Evolutionary conservation across 2,329 filamentous ascomycete species (phyloP).

Genomic region (Xylariomycetidae sp.): DNA sequence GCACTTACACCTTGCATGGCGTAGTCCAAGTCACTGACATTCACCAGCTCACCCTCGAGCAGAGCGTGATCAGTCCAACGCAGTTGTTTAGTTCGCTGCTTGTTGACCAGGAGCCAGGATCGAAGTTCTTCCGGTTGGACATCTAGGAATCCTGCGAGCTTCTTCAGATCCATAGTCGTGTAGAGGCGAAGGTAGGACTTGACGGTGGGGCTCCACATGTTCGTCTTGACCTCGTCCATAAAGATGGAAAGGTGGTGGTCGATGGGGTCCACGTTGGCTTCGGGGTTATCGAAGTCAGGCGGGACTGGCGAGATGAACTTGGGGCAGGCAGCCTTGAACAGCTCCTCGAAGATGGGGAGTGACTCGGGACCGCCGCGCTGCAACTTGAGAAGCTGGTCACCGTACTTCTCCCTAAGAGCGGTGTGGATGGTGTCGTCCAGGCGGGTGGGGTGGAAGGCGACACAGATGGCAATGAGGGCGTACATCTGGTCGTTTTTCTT

Average conservation of each 20-base stretch:
- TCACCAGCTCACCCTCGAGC: constrained; percentile 87
- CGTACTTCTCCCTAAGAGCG: constrained; percentile 96
- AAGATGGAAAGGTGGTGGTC: constrained; percentile 97
- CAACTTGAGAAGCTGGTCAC: constrained; percentile 93
- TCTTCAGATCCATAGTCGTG: constrained; percentile 98
- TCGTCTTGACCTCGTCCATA: constrained; percentile 99
- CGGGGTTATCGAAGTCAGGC: constrained; percentile 95
- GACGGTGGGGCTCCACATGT: constrained; percentile 95
- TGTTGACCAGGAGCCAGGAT: constrained; percentile 92
- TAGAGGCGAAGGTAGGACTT: constrained; percentile 99
- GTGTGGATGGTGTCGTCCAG: constrained; percentile 99
- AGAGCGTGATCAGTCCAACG: constrained; percentile 89
- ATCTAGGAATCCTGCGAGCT: constrained; percentile 94
- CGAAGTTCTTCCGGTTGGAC: constrained; percentile 94
- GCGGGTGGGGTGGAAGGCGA: constrained; percentile 93
- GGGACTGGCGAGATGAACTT: constrained; percentile 99
- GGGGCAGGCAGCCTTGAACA: constrained; percentile 96
- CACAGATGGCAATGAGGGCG: constrained; percentile 96
- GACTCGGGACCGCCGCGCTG: constrained; percentile 94
- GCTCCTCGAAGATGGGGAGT: constrained; percentile 94
- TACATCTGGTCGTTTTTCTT: constrained; percentile 99
- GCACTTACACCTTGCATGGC: constrained; percentile 83
- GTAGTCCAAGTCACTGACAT: constrained; percentile 94
- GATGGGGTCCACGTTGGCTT: constrained; percentile 91
- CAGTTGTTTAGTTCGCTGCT: constrained; percentile 95